Conservation (phyloP, 495 filamentous ascomycete species). For the Diplogelasinospora grovesii region DNA sequence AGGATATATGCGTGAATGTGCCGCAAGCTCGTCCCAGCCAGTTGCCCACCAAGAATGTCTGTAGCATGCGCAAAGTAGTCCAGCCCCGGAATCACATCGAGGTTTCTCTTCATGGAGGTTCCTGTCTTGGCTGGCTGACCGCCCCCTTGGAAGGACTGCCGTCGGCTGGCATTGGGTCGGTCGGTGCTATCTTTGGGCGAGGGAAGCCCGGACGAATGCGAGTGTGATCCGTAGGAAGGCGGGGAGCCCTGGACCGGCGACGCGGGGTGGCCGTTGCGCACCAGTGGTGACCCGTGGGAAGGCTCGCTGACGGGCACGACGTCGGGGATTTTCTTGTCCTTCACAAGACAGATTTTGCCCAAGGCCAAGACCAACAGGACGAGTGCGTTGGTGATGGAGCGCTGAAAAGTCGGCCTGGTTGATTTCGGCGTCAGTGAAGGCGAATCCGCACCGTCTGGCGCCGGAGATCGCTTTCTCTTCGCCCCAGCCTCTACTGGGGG, state of each 20-base stretch:
- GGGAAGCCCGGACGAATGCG: conserved; percentile 33
- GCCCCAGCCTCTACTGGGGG: conserved; percentile 31
- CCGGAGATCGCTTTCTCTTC: conserved; percentile 57
- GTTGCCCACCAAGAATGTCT: conserved; percentile 75
- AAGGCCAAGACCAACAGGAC: conserved; percentile 78
- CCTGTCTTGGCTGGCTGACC: conserved; percentile 14
- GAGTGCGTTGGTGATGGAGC: conserved; percentile 65
- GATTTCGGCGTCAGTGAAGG: conserved; percentile 30
- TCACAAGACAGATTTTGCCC: conserved; percentile 71
- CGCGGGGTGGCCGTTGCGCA: conserved; percentile 40
- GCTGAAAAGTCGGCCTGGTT: conserved; percentile 39
- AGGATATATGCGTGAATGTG: conserved; percentile 83
- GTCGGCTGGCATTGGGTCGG: conserved; percentile 31
- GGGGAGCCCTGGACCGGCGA: conserved; percentile 47
- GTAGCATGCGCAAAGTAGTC: conserved; percentile 83
- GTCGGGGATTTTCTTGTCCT: conserved; percentile 52
- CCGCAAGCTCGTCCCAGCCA: conserved; percentile 67
- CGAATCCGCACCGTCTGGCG: conserved; percentile 25
- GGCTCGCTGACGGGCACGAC: conserved; percentile 43
- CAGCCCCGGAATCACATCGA: conserved; percentile 84
- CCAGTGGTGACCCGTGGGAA: conserved; percentile 35
- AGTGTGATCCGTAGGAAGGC: conserved; percentile 30
- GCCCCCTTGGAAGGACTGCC: conserved; percentile 37
- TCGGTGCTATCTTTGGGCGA: conserved; percentile 45
- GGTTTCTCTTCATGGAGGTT: conserved; percentile 49